Conservation (phyloP, 176 grass and related monocot species). For the Saccharum officinarum region DNA sequence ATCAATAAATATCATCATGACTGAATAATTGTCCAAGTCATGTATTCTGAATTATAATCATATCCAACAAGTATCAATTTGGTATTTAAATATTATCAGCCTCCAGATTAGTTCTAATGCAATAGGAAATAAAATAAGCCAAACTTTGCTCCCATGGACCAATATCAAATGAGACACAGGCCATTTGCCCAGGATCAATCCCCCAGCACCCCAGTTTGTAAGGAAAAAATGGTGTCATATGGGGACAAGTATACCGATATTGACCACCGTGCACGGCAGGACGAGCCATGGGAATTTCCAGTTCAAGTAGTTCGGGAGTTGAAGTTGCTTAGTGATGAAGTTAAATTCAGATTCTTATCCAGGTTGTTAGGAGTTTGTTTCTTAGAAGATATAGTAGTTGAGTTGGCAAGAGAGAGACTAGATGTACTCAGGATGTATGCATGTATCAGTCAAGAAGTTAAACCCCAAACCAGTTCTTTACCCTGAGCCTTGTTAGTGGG, state of each 20-base stretch:
- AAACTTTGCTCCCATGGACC: neutral
- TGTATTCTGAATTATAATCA: neutral
- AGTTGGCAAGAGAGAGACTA: neutral
- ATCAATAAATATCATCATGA: conserved; percentile 8
- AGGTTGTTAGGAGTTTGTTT: no score
- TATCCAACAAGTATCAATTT: neutral
- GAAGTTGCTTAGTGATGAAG: no score
- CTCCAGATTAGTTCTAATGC: neutral
- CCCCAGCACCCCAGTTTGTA: neutral
- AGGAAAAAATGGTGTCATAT: neutral
- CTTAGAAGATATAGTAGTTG: neutral
- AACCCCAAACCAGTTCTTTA: neutral
- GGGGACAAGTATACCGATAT: neutral
- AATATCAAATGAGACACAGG: neutral
- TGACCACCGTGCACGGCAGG: neutral
- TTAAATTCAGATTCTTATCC: neutral
- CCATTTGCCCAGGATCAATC: neutral
- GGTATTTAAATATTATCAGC: neutral
- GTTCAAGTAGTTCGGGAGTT: neutral
- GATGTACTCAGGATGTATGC: neutral
- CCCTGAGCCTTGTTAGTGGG: neutral
- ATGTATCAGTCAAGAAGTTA: neutral
- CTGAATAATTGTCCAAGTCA: conserved; percentile 20
- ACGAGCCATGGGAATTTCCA: neutral
- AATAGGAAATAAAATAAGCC: neutral